Conservation (phyloP, 305 asterid genomes). For the Fraxinus sp. region DNA sequence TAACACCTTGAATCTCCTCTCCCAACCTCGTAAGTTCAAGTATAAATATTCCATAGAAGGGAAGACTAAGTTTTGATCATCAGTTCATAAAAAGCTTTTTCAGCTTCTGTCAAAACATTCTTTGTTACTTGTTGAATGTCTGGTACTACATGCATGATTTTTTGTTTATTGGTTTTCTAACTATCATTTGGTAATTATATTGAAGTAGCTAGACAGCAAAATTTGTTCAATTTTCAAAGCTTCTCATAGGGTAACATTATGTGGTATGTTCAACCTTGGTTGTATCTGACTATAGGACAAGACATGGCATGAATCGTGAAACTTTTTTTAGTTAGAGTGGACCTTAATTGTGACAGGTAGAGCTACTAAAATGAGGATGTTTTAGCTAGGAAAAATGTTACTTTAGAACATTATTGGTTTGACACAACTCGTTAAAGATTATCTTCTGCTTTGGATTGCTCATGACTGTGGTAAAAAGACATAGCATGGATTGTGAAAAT, state of each 20-base stretch:
- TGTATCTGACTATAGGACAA: background rate
- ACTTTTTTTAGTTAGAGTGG: background rate
- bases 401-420: background rate
- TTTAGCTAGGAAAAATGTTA: background rate
- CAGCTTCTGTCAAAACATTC: background rate
- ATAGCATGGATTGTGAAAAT: too few relatives aligned
- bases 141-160: background rate
- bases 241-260: background rate
- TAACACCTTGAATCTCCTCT: background rate
- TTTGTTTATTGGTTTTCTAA: background rate
- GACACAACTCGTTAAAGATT: background rate
- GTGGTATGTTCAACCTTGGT: background rate
- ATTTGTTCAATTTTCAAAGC: background rate
- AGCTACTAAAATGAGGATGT: background rate
- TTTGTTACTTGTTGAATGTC: background rate
- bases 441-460: too few relatives aligned
- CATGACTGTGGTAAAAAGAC: too few relatives aligned
- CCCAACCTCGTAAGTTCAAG: background rate
- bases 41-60: background rate
- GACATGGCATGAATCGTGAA: background rate
- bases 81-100: background rate
- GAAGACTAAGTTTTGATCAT: background rate
- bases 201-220: background rate
- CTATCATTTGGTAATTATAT: background rate
- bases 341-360: background rate